Conservation (phyloP, 768 basidiomycete genomes). For the Harrya chromipes region DNA sequence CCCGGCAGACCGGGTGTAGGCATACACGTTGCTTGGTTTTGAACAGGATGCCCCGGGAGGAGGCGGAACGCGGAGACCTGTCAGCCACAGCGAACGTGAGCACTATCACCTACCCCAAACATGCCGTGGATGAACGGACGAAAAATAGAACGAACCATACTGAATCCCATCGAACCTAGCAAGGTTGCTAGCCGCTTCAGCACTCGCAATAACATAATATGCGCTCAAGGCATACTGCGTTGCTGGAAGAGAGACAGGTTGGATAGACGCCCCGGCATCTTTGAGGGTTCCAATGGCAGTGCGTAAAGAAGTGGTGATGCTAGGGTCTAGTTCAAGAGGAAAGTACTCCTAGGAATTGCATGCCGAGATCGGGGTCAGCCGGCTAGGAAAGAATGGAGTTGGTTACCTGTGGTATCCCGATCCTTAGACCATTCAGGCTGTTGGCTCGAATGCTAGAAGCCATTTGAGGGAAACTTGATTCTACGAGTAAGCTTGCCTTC, state of each 20-base stretch:
- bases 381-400: background rate
- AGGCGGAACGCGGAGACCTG: constrained; percentile 52
- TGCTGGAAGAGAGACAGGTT: constrained; percentile 71
- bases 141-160: constrained; percentile 54
- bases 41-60: constrained; percentile 40
- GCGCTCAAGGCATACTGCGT: constrained; percentile 78
- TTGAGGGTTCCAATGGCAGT: constrained; percentile 40
- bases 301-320: constrained; percentile 46
- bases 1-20: constrained; percentile 59
- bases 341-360: constrained; percentile 64
- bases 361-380: background rate
- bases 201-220: constrained; percentile 94
- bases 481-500: constrained; percentile 31
- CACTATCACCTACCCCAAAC: background rate
- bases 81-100: background rate
- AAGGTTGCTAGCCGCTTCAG: constrained; percentile 91
- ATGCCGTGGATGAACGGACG: background rate
- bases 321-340: constrained; percentile 56
- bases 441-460: background rate
- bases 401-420: constrained; percentile 73
- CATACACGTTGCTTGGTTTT: constrained; percentile 57
- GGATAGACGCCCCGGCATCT: constrained; percentile 59
- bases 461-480: background rate
- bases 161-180: constrained; percentile 87
- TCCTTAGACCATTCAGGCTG: constrained; percentile 50